These are phyloP conservation scores for Coleophoma cylindrospora DNA, from an alignment of 2,329 filamentous ascomycete genomes.

Conservation along the genomic window DNA sequence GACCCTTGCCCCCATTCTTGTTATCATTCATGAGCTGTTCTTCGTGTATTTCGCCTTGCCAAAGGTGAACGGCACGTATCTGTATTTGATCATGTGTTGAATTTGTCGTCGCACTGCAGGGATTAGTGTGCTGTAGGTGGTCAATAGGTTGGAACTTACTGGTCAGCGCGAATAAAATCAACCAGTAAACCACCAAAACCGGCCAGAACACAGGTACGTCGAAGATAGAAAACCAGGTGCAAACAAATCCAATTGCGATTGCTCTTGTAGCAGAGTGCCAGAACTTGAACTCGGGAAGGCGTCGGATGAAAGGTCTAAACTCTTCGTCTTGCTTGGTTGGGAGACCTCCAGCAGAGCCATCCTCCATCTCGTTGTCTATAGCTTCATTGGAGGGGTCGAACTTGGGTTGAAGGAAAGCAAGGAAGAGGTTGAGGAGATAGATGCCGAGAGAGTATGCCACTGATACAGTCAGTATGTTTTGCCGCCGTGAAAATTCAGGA, in stretches of 20 bases:
- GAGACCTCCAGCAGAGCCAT: conserved; percentile 74
- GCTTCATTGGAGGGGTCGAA: conserved; percentile 94
- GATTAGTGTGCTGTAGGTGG: too few relatives aligned
- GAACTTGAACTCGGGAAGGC: conserved; percentile 99
- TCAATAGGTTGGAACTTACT: conserved; percentile 54
- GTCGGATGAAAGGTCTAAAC: conserved; percentile 93
- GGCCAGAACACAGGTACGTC: conserved; percentile 99
- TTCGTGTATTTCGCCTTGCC: conserved; percentile 80
- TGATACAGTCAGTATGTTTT: conserved; percentile 29
- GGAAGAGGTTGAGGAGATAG: conserved; percentile 98
- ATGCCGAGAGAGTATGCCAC: conserved; percentile 97
- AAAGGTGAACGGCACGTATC: conserved; percentile 90
- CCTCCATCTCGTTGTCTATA: conserved; percentile 92
- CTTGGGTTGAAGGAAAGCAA: conserved; percentile 96
- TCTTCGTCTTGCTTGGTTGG: conserved; percentile 96
- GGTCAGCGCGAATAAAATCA: conserved; percentile 92
- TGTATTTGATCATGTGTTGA: conserved; percentile 99
- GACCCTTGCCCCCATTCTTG: not conserved
- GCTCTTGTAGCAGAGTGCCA: conserved; percentile 95
- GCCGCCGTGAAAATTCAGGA: conserved; percentile 3
- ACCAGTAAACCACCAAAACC: conserved; percentile 96
- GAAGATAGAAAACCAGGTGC: conserved; percentile 91
- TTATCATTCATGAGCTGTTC: conserved; percentile 38
- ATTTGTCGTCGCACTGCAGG: conserved; percentile 91
- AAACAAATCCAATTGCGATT: conserved; percentile 74